Percentiles rank a stretch among this genome's conserved stretches.
phyloP scores from a whole-genome alignment of 192 early-diverging fungal genomes.

The Backusella westeae region DNA sequence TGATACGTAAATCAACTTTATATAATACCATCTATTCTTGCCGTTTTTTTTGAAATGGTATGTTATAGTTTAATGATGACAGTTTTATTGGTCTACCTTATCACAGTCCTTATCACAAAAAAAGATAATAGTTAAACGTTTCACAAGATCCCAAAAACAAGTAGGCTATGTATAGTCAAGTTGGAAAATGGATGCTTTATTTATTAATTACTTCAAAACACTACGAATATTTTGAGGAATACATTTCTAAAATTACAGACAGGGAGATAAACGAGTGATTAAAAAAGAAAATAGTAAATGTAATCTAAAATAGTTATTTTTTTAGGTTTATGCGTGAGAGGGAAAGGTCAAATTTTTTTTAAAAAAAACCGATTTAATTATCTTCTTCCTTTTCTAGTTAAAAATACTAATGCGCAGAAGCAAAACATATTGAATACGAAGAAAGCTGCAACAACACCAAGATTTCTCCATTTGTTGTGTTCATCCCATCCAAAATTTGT shows the following conservation, averaged over 20 bases:
- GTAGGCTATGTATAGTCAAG: background rate
- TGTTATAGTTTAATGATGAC: background rate
- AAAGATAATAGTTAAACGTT: slow-evolving; percentile 3
- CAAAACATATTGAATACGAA: slow-evolving; percentile 61
- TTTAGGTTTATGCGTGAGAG: background rate
- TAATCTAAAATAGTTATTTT: background rate
- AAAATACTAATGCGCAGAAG: slow-evolving; percentile 38
- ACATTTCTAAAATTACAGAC: background rate
- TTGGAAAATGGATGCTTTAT: background rate
- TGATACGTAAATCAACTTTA: background rate
- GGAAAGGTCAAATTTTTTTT: background rate
- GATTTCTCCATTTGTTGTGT: slow-evolving; percentile 65
- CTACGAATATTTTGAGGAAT: background rate
- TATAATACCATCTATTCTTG: background rate
- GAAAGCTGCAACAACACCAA: slow-evolving; percentile 64
- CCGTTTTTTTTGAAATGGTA: background rate
- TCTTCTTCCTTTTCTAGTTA: slow-evolving; percentile 33
- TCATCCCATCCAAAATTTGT: slow-evolving; percentile 49
- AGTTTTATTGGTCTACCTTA: background rate
- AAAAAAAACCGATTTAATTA: background rate
- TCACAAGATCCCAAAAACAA: background rate
- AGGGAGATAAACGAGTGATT: background rate
- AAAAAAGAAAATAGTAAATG: background rate
- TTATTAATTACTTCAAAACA: background rate
- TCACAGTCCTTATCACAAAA: background rate